Conservation (phyloP, 495 filamentous ascomycete species). For the Hypoxylon lienhwacheense region DNA sequence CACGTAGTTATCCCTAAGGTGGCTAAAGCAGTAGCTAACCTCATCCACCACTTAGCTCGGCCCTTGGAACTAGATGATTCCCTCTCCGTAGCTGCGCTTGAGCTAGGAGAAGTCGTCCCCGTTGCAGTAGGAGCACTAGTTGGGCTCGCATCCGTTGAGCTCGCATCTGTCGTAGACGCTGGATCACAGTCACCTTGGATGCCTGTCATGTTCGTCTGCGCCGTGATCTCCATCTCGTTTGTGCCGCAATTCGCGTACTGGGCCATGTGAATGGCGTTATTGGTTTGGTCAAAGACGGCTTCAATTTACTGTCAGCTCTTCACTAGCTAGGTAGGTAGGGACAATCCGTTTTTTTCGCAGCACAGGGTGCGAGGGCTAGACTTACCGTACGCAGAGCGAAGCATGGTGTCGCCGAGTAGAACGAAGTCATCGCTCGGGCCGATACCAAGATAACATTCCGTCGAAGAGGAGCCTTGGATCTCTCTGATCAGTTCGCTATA, state of each 20-base stretch:
- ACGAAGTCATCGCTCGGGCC: constrained; percentile 62
- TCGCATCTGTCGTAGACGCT: not conserved
- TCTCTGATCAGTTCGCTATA: constrained; percentile 59
- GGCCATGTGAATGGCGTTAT: constrained; percentile 47
- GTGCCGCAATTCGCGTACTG: constrained; percentile 52
- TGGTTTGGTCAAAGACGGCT: constrained; percentile 54
- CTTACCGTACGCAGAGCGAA: constrained; percentile 79
- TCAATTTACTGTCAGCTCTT: not conserved
- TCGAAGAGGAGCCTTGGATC: constrained; percentile 49
- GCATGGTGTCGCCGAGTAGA: constrained; percentile 89
- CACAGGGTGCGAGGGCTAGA: not conserved
- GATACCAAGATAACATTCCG: constrained; percentile 76
- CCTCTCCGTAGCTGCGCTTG: constrained; percentile 2
- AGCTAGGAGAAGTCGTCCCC: not conserved
- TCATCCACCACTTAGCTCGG: not conserved
- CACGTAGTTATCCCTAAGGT: no score
- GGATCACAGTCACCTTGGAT: constrained; percentile 34
- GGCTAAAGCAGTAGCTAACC: not conserved
- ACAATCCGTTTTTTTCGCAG: not conserved
- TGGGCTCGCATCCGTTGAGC: no score
- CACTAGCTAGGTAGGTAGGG: no score
- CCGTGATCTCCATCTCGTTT: constrained; percentile 36
- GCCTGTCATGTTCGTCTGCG: constrained; percentile 14
- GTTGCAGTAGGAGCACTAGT: not conserved
- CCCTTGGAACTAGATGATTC: constrained; percentile 2